Evolutionary conservation across 2,329 filamentous ascomycete genomes (phyloP).

Genomic region (Fusarium luffae): DNA sequence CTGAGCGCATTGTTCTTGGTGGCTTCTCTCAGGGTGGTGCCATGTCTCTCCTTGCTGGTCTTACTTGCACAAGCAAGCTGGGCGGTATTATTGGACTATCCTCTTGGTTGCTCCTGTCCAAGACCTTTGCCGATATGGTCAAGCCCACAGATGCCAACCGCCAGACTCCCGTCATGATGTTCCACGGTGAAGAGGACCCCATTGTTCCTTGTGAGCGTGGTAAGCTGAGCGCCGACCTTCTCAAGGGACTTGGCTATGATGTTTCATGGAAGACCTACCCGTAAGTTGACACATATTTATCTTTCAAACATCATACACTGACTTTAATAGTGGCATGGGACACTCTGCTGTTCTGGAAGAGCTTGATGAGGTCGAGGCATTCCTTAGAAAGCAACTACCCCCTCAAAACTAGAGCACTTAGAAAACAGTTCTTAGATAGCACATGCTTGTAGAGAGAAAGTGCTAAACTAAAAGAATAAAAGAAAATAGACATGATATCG

Average conservation of each 20-base stretch:
- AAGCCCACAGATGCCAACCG: constrained; percentile 61
- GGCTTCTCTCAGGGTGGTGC: constrained; percentile 90
- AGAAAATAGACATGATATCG: not conserved
- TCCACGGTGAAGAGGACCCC: constrained; percentile 82
- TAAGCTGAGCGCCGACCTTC: constrained; percentile 69
- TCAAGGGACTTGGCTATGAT: constrained; percentile 77
- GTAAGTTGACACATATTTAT: constrained; percentile 58
- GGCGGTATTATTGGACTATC: constrained; percentile 91
- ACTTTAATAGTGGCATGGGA: constrained; percentile 66
- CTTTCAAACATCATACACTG: not conserved
- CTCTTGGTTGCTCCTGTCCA: constrained; percentile 77
- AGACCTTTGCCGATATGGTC: constrained; percentile 56
- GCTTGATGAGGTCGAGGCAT: constrained; percentile 81
- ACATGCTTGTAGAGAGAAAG: not conserved
- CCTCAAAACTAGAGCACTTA: constrained; percentile 35
- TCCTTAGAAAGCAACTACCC: constrained; percentile 60
- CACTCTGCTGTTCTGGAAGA: constrained; percentile 83
- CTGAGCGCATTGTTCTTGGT: constrained; percentile 85
- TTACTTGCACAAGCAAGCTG: constrained; percentile 78
- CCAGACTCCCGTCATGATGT: constrained; percentile 87
- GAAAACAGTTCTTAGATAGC: not conserved
- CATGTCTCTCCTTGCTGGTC: constrained; percentile 82
- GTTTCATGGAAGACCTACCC: constrained; percentile 81
- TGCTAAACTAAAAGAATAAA: not conserved
- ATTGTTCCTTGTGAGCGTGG: constrained; percentile 79